phyloP scores from a whole-genome alignment of 2,329 filamentous ascomycete species.

The Aspergillus aculeatus region DNA sequence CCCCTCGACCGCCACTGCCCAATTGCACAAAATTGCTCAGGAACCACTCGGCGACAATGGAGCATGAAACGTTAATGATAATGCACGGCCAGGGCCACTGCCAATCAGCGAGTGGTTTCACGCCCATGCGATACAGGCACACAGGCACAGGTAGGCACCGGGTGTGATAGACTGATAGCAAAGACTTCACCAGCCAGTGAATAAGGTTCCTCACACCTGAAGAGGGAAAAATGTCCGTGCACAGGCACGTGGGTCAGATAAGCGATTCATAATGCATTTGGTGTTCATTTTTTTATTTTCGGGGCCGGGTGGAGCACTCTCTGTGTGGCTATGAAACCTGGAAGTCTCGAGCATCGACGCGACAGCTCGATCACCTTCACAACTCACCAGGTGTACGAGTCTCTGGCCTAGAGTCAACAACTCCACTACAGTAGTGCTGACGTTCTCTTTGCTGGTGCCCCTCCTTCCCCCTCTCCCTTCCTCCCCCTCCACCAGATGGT shows the following conservation, averaged over 20 bases:
- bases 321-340: not conserved
- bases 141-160: not conserved
- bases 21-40: not conserved
- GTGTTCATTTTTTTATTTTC: not conserved
- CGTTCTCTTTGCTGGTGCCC: not conserved
- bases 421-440: not conserved
- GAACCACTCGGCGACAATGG: not conserved
- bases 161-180: not conserved
- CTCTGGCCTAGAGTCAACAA: not conserved
- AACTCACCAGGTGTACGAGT: not conserved
- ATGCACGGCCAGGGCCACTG: not conserved
- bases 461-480: not conserved
- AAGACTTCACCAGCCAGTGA: not conserved
- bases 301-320: not conserved
- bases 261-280: not conserved
- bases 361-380: not conserved
- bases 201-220: not conserved
- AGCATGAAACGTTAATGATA: not conserved
- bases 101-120: not conserved
- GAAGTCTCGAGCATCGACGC: not conserved
- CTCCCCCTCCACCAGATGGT: not conserved
- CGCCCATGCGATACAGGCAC: not conserved
- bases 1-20: constrained; percentile 1
- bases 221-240: not conserved
- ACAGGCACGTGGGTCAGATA: constrained; percentile 6